Base-by-base conservation (phyloP, 2,329 filamentous ascomycete species). In the Nigrospora sphaerica region DNA sequence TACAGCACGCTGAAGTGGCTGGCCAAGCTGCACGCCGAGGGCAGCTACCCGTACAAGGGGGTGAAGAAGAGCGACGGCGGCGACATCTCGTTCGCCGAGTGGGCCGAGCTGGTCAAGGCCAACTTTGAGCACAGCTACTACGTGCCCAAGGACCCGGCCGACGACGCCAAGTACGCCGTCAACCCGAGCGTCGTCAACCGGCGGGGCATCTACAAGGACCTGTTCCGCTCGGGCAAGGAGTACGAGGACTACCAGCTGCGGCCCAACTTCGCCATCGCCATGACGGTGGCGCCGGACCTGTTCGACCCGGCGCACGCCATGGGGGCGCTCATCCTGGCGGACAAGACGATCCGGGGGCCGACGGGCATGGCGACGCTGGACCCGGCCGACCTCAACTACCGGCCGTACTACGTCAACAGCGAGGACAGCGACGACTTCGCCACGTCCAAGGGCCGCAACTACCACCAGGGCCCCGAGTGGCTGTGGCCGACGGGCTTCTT, bases 401-500 rank as follows among this genome's bases (percentile, higher is more conserved):
- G 88, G 3, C 91, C 91, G 0, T 88, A 93, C 71, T 98, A 98
- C 71, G 83, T 85, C 73, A 98, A 98, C 70, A 87, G 85, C 55
- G 92, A 97, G 60, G 93, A 98, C 67, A 92, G 85, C 49, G 81
- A 80, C 12, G 88, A 97, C 65, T 97, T 96, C 60, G 80, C 88
- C 12, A 97, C 92, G 0, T 83, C 86, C 56, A 97, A 97, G 68
- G 93, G 93, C 42, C 79, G 93, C 47, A 98, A 97, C 68, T 98
- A 98, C 69, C 93, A 98, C 66, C 92, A 97, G 65, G 93, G 93
- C 5, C 95, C 93, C 0, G 93, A 98, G 65, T 98, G 93, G 93
- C 71, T 96, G 19, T 98, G 93, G 93, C 95, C 92, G 0, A 92
- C 89, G 1, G 93, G 93, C 5, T 98, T 90, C 73, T 98, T 95